Evolutionary conservation across 192 early-diverging fungal genomes (phyloP), one percentile per base, ranked within the genome.

Genomic region (Coemansia sp.): DNA sequence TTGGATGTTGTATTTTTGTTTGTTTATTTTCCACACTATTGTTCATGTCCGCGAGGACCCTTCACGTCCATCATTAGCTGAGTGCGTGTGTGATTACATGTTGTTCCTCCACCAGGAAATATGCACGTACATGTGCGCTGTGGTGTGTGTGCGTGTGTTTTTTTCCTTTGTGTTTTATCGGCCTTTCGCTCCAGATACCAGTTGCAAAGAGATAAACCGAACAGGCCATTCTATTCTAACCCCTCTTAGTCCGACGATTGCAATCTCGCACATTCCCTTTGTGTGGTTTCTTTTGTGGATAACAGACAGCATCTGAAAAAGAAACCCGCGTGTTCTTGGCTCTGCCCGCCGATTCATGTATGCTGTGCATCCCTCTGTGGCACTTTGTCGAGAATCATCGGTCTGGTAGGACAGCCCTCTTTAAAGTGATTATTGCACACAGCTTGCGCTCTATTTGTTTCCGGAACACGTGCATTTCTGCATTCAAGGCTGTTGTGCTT

Each of bases 361-460:
- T 48, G 45, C n/a, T 15, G 45, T 15, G 45, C 15, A 48, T 48
- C n/a, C n/a, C 45, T 48, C n/a, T 48, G n/a, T 48, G 45, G 45
- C 45, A 19, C 45, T 48, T 48, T 29, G 29, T 29, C 29, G 29
- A 29, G 45, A 11, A 48, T 48, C 17, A 14, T 14, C 17, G 42
- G 42, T 45, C 42, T 45, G 42, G 17, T 17, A 17, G 42, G 42
- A 13, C 15, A 29, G 29, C 29, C 29, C 29, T 3, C 29, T 29
- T 29, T 2, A 29, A 29, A 2, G 29, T 29, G 29, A 29, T 29
- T 29, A 29, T 29, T 29, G 29, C 29, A 40, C 38, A 40, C 38
- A 19, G 45, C 29, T 6, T 19, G 17, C n/a, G n/a, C 17, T 0
- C 5, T 48, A 7, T 1, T n/a, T n/a, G 2, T 6, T 19, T 48